Evolutionary conservation across 352 stramenopile genomes (phyloP).

Genomic region (Phytophthora sp.): DNA sequence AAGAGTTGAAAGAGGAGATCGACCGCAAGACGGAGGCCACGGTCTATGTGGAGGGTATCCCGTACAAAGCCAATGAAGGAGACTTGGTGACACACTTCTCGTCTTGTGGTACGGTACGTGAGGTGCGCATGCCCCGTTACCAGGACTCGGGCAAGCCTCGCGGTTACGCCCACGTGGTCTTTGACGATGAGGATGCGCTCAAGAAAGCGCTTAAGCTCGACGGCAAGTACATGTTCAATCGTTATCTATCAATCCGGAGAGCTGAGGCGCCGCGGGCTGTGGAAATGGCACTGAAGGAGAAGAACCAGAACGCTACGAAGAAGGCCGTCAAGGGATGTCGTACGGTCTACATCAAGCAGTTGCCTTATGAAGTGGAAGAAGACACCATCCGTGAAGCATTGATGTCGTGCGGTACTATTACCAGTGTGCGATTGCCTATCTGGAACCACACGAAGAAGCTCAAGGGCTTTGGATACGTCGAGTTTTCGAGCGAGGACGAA

Average conservation of each 20-base stretch:
- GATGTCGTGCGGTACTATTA: slow-evolving; percentile 87
- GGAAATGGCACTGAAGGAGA: slow-evolving; percentile 73
- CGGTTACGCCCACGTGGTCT: slow-evolving; percentile 95
- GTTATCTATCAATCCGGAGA: slow-evolving; percentile 91
- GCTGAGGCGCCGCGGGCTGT: slow-evolving; percentile 78
- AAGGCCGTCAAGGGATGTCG: slow-evolving; percentile 85
- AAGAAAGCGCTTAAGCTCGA: slow-evolving; percentile 88
- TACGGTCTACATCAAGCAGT: slow-evolving; percentile 95
- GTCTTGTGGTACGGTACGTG: slow-evolving; percentile 86
- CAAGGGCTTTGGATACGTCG: slow-evolving; percentile 97
- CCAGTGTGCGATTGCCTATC: slow-evolving; percentile 92
- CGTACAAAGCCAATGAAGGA: slow-evolving; percentile 91
- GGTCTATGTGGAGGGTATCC: slow-evolving; percentile 96
- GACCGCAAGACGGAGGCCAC: slow-evolving; percentile 80
- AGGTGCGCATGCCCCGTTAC: slow-evolving; percentile 93
- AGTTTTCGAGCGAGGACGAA: slow-evolving; percentile 85
- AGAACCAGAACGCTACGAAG: slow-evolving; percentile 68
- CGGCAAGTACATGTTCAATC: slow-evolving; percentile 86
- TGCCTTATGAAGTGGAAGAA: slow-evolving; percentile 93
- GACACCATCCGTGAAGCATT: slow-evolving; percentile 86
- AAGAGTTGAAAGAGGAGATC: slow-evolving; percentile 66
- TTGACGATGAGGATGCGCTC: slow-evolving; percentile 72
- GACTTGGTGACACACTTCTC: slow-evolving; percentile 93
- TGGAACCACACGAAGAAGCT: slow-evolving; percentile 95
- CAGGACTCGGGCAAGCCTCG: slow-evolving; percentile 92